Percentiles rank a stretch among this genome's conserved stretches.
These are phyloP conservation scores for Mortierella antarctica DNA, from an alignment of 192 early-diverging fungal genomes.

Conservation along the genomic window DNA sequence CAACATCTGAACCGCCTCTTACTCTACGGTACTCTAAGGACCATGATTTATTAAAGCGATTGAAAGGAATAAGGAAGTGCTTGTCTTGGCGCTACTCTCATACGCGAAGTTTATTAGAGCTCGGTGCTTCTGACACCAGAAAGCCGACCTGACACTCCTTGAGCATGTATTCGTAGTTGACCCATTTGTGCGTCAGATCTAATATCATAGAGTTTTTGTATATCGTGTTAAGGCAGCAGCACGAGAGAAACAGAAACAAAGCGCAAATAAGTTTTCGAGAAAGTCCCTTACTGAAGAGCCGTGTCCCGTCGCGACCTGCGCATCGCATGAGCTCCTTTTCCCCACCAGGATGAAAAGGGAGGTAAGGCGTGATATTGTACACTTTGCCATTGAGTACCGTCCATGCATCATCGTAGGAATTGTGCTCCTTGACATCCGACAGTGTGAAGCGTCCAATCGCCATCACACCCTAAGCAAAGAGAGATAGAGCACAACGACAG, in stretches of 20 bases:
- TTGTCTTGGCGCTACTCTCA: neutral
- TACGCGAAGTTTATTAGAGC: constrained; percentile 26
- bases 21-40: too few species aligned
- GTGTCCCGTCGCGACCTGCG: constrained; percentile 95
- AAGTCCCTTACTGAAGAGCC: constrained; percentile 78
- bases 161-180: constrained; percentile 90
- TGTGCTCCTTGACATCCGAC: constrained; percentile 81
- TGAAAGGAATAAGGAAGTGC: too few species aligned
- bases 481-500: neutral
- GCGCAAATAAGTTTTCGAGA: neutral
- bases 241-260: neutral
- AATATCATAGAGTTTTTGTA: neutral
- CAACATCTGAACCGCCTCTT: too few species aligned
- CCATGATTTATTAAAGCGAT: too few species aligned
- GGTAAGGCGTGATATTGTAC: constrained; percentile 91
- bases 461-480: constrained; percentile 60
- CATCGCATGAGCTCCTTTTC: constrained; percentile 77
- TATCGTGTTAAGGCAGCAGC: constrained; percentile 10
- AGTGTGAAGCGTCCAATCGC: constrained; percentile 72
- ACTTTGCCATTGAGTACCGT: constrained; percentile 90
- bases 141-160: constrained; percentile 84
- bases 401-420: constrained; percentile 85
- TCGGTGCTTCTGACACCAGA: constrained; percentile 37
- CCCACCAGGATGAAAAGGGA: constrained; percentile 93
- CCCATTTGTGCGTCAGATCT: constrained; percentile 91